Base-by-base conservation (phyloP, 108 stramenopile species). In the Conticribra weissflogii region DNA sequence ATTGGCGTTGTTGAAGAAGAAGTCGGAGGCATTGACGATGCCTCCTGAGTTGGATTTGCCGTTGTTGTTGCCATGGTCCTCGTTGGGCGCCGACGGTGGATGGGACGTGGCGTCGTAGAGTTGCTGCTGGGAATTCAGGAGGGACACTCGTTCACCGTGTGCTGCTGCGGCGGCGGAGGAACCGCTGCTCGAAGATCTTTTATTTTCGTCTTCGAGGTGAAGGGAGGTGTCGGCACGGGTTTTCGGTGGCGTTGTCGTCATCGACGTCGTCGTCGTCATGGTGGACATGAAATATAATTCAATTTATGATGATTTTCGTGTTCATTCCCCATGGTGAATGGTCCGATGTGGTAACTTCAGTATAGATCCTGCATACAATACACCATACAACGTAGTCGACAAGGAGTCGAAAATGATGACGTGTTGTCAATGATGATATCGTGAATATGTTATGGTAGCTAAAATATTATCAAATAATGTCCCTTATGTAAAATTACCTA, bases 1-100 rank as follows among this genome's bases (percentile, higher is more conserved):
- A 68, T 63, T 55, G 44, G 46, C 44, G 18, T 15, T 46, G 25
- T 61, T 66, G 74, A 66, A 75, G 59, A 45, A 75, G 19, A 66
- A 66, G 46, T 66, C 64, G 36, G 58, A 46, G 58, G 65, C 25
- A 28, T 1, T 50, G n/a, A 59, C 45, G 21, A 30, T 44, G 15
- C 50, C 44, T 12, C 22, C 25, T 33, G 16, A 3, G 17, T 56
- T 56, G 55, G 21, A 28, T 7, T 24, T 16, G n/a, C 21, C n/a
- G 21, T 51, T 22, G 19, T 21, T 22, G 19, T 5, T 51, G 21
- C 19, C 9, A 16, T 21, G n/a, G n/a, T n/a, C n/a, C n/a, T 51
- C 21, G 50, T 51, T 51, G n/a, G n/a, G 21, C 15, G 5, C 17
- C 19, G 50, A 16, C 19, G 50, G 50, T 22, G 50, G 36, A 9